Base-by-base conservation (phyloP, 768 basidiomycete genomes). In the Amanita pseudoporphyria region DNA sequence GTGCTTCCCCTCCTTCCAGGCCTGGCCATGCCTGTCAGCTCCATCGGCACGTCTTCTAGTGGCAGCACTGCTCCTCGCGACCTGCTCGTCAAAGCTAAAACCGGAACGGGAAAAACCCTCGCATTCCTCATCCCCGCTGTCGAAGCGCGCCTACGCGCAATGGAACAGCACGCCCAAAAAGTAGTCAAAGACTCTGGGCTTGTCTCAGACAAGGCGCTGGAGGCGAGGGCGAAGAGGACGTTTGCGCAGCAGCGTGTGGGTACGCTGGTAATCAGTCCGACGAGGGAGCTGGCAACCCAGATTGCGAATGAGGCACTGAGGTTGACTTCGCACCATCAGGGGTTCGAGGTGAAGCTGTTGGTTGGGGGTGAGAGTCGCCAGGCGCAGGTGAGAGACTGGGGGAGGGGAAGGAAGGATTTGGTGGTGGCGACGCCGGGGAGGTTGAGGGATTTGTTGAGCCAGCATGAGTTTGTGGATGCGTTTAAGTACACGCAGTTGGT, bases 341-440 rank as follows among this genome's bases (percentile, higher is more conserved):
- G 75, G 21, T 78, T 90, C 54, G 74, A 82, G 49, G 84, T 90
- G 24, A 74, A 78, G 52, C 64, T 94, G 12, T 73, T 95, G 39
- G 79, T 85, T 43, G 94, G 93, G 9, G 93, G 94, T 9, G 68
- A 73, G 37, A 78, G 74, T 63, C 86, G 82, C 62, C 47, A 69
- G 1, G 56, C 53, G 26, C 93, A 97, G 64, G 62, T 92, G 58
- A 69, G 77, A 6, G 74, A 81, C 1, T 96, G 81, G 78, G 68
- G 66, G 57, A 61, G 65, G 14, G 76, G 78, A 2, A 64, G 81
- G 36, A 77, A 80, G 54, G 92, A 96, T 60, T 78, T 95, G 45
- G 79, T 95, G 38, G 88, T 96, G 30, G 82, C 82, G 0, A 97
- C 93, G 0, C 90, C 93, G n/a, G 93, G 93, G 39, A 77, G 93